phyloP scores from a whole-genome alignment of 129 eudicot genomes.

The Heracleum sosnowskyi region DNA sequence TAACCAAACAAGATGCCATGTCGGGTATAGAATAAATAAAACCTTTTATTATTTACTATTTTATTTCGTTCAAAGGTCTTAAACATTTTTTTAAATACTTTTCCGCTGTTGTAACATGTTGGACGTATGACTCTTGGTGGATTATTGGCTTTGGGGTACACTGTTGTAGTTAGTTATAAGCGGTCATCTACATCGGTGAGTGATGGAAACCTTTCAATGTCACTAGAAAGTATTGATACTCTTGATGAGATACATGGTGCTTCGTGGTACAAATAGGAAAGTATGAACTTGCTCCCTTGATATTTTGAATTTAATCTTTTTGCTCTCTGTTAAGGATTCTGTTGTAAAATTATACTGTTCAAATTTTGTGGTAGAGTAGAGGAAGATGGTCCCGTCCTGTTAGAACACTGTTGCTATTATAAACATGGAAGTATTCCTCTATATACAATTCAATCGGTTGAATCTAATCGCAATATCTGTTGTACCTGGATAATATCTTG shows the following conservation, averaged over 20 bases:
- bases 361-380: not conserved
- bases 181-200: constrained; percentile 68
- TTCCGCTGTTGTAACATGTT: constrained; percentile 39
- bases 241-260: constrained; percentile 86
- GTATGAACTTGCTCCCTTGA: constrained; percentile 29
- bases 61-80: not conserved
- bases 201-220: constrained; percentile 68
- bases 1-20: not conserved
- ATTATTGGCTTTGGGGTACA: constrained; percentile 82
- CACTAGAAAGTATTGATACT: constrained; percentile 82
- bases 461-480: not conserved
- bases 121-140: constrained; percentile 98
- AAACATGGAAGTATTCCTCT: not conserved
- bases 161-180: constrained; percentile 87
- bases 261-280: constrained; percentile 79
- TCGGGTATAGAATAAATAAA: not conserved
- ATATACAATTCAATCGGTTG: not conserved
- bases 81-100: not conserved
- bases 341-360: not conserved
- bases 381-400: not conserved
- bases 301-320: not conserved
- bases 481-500: not conserved
- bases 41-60: not conserved
- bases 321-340: not conserved
- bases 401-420: not conserved